Percentiles rank a stretch among this genome's conserved stretches.
Evolutionary conservation across 768 basidiomycete species (phyloP).

Genomic region (Auricularia auricula-judae): DNA sequence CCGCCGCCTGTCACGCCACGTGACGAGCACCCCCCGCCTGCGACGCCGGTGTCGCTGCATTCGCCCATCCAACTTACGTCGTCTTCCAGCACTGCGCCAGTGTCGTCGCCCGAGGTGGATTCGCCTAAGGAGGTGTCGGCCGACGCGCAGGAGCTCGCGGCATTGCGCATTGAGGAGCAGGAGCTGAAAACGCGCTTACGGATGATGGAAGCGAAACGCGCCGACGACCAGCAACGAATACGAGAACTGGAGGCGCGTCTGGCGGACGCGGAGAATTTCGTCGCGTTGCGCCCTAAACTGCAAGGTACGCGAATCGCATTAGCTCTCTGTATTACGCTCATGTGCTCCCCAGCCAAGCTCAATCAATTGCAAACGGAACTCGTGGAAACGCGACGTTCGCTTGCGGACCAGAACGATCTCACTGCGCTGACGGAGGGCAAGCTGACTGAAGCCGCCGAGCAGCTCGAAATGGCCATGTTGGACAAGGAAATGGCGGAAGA

Average conservation of each 20-base stretch:
- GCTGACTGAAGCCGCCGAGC: slow-evolving; percentile 71
- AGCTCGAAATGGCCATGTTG: slow-evolving; percentile 88
- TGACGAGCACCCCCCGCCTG: background rate
- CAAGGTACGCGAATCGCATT: slow-evolving; percentile 28
- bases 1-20: background rate
- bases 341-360: slow-evolving; percentile 47
- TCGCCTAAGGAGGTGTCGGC: slow-evolving; percentile 2
- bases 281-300: slow-evolving; percentile 77
- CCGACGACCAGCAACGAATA: slow-evolving; percentile 76
- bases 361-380: slow-evolving; percentile 72
- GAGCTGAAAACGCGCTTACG: slow-evolving; percentile 76
- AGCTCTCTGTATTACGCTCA: background rate
- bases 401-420: slow-evolving; percentile 70
- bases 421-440: slow-evolving; percentile 57
- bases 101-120: slow-evolving; percentile 2
- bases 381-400: slow-evolving; percentile 58
- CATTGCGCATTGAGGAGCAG: slow-evolving; percentile 40
- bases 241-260: slow-evolving; percentile 79
- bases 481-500: slow-evolving; percentile 98
- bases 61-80: slow-evolving; percentile 3
- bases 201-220: slow-evolving; percentile 75
- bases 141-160: background rate
- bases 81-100: background rate
- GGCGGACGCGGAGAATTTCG: slow-evolving; percentile 73
- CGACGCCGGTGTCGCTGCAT: slow-evolving; percentile 1